Conservation (phyloP, 345 rosid species). For the Heritiera littoralis region DNA sequence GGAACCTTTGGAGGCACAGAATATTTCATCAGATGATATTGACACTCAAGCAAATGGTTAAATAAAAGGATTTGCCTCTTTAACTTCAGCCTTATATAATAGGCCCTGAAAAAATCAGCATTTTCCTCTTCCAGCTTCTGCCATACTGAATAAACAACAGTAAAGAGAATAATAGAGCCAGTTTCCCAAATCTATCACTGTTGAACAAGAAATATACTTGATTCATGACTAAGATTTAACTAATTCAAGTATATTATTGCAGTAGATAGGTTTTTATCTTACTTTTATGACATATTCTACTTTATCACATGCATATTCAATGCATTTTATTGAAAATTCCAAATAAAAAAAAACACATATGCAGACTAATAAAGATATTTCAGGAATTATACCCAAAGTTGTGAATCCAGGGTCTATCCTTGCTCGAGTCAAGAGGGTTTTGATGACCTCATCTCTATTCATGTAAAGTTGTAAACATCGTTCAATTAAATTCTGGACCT, state of each 20-base stretch:
- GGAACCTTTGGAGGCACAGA: conserved; percentile 84
- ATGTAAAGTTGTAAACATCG: conserved; percentile 75
- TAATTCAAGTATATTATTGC: conserved; percentile 13
- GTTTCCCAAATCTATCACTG: background rate
- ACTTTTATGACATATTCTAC: background rate
- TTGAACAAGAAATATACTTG: background rate
- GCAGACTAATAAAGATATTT: background rate
- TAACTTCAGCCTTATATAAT: conserved; percentile 86
- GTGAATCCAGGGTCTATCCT: conserved; percentile 88
- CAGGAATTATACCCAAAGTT: conserved; percentile 49
- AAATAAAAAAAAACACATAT: background rate
- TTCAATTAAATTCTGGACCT: conserved; percentile 86
- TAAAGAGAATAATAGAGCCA: background rate
- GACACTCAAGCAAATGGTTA: conserved; percentile 90
- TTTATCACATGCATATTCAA: background rate
- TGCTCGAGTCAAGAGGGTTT: conserved; percentile 69
- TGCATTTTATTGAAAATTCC: conserved; percentile 8
- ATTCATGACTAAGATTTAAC: background rate
- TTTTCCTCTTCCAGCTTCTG: conserved; percentile 99
- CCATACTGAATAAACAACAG: conserved; percentile 68
- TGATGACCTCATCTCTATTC: conserved; percentile 78
- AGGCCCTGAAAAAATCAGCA: conserved; percentile 89
- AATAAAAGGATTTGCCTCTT: conserved; percentile 88
- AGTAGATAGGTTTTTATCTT: background rate
- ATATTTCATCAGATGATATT: conserved; percentile 88